phyloP scores from a whole-genome alignment of 1,284 basidiomycete genomes.

The Ganoderma lingzhi region DNA sequence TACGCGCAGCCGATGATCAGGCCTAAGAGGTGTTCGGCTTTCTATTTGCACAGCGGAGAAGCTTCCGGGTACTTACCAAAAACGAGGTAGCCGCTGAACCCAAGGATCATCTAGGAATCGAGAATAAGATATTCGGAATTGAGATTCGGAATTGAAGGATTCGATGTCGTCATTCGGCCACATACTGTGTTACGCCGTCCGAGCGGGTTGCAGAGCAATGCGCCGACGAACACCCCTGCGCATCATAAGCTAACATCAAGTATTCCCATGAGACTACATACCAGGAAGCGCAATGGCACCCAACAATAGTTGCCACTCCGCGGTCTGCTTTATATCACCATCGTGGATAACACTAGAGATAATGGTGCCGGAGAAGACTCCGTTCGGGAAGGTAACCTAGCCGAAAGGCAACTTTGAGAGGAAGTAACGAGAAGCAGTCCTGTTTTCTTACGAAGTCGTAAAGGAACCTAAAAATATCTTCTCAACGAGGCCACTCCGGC shows the following conservation, averaged over 20 bases:
- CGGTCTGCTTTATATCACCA: conserved; percentile 62
- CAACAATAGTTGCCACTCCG: conserved; percentile 79
- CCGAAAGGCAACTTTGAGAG: conserved; percentile 3
- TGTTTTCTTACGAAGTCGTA: conserved; percentile 69
- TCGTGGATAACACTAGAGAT: conserved; percentile 64
- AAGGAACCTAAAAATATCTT: conserved; percentile 59
- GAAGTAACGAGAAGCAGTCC: background rate
- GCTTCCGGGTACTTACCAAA: conserved; percentile 56
- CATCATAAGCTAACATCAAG: conserved; percentile 12
- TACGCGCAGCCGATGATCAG: conserved; percentile 75
- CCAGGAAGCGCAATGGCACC: conserved; percentile 76
- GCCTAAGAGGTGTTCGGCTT: conserved; percentile 40
- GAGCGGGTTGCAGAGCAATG: conserved; percentile 67
- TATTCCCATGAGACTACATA: conserved; percentile 11
- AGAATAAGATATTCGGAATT: conserved; percentile 17
- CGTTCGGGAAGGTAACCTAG: conserved; percentile 77
- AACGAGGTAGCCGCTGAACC: conserved; percentile 78
- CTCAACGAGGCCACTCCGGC: background rate
- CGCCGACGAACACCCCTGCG: conserved; percentile 60
- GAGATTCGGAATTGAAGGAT: conserved; percentile 4
- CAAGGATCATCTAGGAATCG: conserved; percentile 69
- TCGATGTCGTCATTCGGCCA: conserved; percentile 9
- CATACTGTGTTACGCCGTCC: conserved; percentile 69
- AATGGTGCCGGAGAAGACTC: conserved; percentile 70
- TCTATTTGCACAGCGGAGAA: conserved; percentile 9